Evolutionary conservation across 192 early-diverging fungal genomes (phyloP).

Genomic region (Polychytrium aggregatum): DNA sequence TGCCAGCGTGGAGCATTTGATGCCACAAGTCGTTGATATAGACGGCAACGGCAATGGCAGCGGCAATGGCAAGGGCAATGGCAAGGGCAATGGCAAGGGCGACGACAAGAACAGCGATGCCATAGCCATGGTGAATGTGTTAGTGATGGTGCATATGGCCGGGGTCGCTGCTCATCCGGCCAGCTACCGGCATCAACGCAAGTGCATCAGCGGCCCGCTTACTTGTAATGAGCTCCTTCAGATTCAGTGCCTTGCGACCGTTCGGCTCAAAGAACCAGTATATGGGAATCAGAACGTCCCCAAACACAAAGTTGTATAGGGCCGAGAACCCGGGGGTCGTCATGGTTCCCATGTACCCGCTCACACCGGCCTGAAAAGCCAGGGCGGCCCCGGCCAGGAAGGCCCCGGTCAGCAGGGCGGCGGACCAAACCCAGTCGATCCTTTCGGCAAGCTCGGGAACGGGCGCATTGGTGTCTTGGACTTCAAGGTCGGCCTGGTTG

Average conservation of each 20-base stretch:
- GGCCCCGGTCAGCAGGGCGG: conserved; percentile 4
- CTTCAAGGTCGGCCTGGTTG: background rate
- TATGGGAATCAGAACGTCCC: too few species aligned
- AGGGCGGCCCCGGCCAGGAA: conserved; percentile 10
- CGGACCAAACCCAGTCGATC: conserved; percentile 11
- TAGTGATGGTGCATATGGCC: conserved; percentile 7
- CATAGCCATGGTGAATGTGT: conserved; percentile 2
- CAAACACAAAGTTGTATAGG: too few species aligned
- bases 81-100: too few species aligned
- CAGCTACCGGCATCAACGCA: too few species aligned
- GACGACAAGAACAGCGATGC: background rate
- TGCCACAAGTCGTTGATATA: conserved; percentile 1
- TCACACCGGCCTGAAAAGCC: conserved; percentile 12
- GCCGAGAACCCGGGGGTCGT: too few species aligned
- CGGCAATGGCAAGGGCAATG: too few species aligned
- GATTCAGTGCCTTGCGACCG: too few species aligned
- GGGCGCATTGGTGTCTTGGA: background rate
- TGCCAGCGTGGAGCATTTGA: background rate
- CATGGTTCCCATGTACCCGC: too few species aligned
- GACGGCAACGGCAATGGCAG: conserved; percentile 1
- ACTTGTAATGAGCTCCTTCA: too few species aligned
- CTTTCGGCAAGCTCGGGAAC: background rate
- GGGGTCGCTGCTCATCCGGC: conserved; percentile 16
- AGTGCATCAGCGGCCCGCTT: too few species aligned
- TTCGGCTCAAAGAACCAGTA: too few species aligned